Base-by-base conservation (phyloP, 148 eudicot genomes). In the Rhododendron griersonianum region DNA sequence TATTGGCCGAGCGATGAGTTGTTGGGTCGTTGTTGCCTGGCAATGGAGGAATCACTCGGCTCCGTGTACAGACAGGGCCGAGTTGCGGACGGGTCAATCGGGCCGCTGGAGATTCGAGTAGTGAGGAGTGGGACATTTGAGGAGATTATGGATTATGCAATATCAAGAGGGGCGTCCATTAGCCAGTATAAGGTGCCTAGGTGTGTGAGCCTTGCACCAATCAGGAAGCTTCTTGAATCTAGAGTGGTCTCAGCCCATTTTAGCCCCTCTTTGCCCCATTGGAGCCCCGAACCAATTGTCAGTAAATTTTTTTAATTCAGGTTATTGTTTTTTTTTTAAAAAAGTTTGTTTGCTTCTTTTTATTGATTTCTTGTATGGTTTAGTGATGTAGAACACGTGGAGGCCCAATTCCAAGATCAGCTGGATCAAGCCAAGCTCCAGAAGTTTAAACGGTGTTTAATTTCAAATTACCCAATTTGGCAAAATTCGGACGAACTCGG, bases 121-220 rank as follows among this genome's bases (percentile, higher is more conserved):
- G 98, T 95, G 51, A 90, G 89, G 85, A 91, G 85, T 37, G 98
- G 98, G 0, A 95, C 98, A 0, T 95, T 94, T 51, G 98, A 95
- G 85, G 94, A 94, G 83, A 19, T 95, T 0, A 95, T 95, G 98
- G 96, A 95, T 61, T 94, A 95, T 59, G 96, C 97, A 1, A 94
- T 95, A 78, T 92, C 96, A 45, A 91, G 96, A 50, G 98, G 97
- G 23, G 98, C 98, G 16, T 94, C 96, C 11, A 93, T 95, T 6
- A 93, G 93, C 83, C 96, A 94, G 80, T 94, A 94, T 65, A 95
- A 94, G 81, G 95, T 92, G 65, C 98, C 98, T 1, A 91, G 98
- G 84, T 95, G 97, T 89, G 96, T 95, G 50, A 94, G 89, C 87
- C 92, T 90, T 76, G 92, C 93, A n/a, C 96, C 98, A 1, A 94